Conservation (phyloP, 2,329 filamentous ascomycete genomes). For the Emydomyces testavorans region DNA sequence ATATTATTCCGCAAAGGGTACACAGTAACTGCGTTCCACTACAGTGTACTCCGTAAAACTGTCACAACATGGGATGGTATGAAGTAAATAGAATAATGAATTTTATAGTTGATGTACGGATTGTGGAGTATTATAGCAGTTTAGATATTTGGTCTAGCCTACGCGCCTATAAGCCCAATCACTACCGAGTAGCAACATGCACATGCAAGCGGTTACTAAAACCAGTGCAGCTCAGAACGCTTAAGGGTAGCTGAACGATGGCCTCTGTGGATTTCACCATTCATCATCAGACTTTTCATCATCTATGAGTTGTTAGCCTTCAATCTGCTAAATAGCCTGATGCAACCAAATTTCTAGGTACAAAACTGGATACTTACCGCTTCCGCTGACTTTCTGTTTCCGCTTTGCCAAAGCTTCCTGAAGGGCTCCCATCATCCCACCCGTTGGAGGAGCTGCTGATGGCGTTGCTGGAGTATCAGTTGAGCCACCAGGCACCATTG, state of each 20-base stretch:
- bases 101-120: too few species aligned
- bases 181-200: too few species aligned
- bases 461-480: conserved; percentile 50
- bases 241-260: too few species aligned
- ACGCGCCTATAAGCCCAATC: too few species aligned
- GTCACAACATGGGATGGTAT: too few species aligned
- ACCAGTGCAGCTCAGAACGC: too few species aligned
- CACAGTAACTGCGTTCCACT: too few species aligned
- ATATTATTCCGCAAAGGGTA: conserved; percentile 8
- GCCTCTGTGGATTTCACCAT: conserved; percentile 26
- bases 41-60: too few species aligned
- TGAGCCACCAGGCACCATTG: conserved; percentile 39
- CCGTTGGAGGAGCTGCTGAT: conserved; percentile 43
- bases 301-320: conserved; percentile 28
- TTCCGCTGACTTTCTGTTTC: conserved; percentile 88
- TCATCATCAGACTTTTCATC: conserved; percentile 39
- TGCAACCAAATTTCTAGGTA: neutral
- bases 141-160: too few species aligned
- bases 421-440: conserved; percentile 63
- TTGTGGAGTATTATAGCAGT: too few species aligned
- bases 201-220: too few species aligned
- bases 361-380: conserved; percentile 55
- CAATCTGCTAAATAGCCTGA: neutral
- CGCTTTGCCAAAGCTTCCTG: conserved; percentile 66
- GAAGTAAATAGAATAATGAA: too few species aligned